Evolutionary conservation across 352 stramenopile species (phyloP), one percentile per base, ranked within the genome.

Genomic region (Phytophthora parvispora): DNA sequence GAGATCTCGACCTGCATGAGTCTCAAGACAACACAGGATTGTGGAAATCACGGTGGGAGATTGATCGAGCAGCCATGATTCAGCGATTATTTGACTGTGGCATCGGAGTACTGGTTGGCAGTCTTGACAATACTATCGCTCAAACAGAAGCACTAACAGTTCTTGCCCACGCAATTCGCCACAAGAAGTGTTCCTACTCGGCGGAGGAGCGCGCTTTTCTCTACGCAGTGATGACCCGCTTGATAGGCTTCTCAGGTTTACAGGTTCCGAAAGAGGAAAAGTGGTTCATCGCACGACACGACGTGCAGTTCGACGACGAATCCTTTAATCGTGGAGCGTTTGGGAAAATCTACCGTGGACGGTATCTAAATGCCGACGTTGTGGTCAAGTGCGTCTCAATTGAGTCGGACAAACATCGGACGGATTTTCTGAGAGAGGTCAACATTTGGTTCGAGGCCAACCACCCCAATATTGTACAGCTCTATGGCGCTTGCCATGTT

Each of bases 391-490:
- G 45, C 13, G 24, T 51, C 4, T 10, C 3, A 2, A 27, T 50
- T 29, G 8, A 27, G n/a, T 50, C 43, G 20, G 22, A 50, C 6
- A 27, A 13, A 5, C 20, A 50, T 5, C 43, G 20, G 4, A 20
- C 8, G 6, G 25, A 61, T 18, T 61, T 61, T 52, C 16, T 61
- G 12, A 42, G 54, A 25, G 54, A 61, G 38, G 54, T 52, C 36
- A 42, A 42, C 8, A 28, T 61, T 32, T 61, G 54, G 54, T 20
- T 29, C n/a, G 38, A 43, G 6, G 38, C 20, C 8, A 61, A 27
- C 20, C 55, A 53, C 24, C 55, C 55, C 1, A 62, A 62, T 4
- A 52, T 62, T 24, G 42, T 29, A 0, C 55, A 27, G 8, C 18
- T 62, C 16, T 62, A 31, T 28, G 55, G 55, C 0, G 55, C 40